Evolutionary conservation across 2,329 filamentous ascomycete genomes (phyloP), one percentile per base, ranked within the genome.

Genomic region (Scortechinia acanthostroma): DNA sequence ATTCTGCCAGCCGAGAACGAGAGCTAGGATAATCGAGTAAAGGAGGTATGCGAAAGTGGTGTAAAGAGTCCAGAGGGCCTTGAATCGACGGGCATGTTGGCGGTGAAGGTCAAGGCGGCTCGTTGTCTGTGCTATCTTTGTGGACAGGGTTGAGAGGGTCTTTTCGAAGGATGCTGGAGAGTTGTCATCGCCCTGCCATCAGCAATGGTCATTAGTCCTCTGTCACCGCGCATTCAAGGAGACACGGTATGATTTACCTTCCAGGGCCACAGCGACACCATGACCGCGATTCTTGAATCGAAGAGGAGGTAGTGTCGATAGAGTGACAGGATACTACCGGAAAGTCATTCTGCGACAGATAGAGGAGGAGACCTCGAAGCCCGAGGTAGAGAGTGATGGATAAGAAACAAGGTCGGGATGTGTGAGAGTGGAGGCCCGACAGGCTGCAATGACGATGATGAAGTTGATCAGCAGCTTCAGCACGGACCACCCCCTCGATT

Each of bases 81-180:
- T 91, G 55, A 85, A 77, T 47, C 91, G 85, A 47, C 91, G 81
- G 43, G 87, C 81, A 49, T 77, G 78, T 53, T 84, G 76, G 42
- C 88, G 81, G 30, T 86, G 74, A 35, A 71, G 72, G 56, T 95
- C 90, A 52, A 96, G 83, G 44, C 76, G 79, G 35, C 83, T 69
- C 54, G 86, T 86, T 2, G 84, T 80, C 50, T 80, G 76, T 33
- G 83, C 74, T 62, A 98, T 96, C 67, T 93, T 95, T 44, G 73
- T 71, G 10, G 91, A 87, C 42, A 98, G 78, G 20, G 80, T 74
- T 6, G 89, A 88, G 22, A 98, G 81, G 2, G 85, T 81, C 71
- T 91, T 96, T 68, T 98, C 93, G 60, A 97, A 98, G 3, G 85
- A 88, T 44, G 90, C 91, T 21, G 93, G 86, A 52, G 91, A 95